A percentile compares a stretch with the other conserved stretches of the same genome.
phyloP scores from a whole-genome alignment of 352 stramenopile species.

The Pythium rhizo-oryzae region DNA sequence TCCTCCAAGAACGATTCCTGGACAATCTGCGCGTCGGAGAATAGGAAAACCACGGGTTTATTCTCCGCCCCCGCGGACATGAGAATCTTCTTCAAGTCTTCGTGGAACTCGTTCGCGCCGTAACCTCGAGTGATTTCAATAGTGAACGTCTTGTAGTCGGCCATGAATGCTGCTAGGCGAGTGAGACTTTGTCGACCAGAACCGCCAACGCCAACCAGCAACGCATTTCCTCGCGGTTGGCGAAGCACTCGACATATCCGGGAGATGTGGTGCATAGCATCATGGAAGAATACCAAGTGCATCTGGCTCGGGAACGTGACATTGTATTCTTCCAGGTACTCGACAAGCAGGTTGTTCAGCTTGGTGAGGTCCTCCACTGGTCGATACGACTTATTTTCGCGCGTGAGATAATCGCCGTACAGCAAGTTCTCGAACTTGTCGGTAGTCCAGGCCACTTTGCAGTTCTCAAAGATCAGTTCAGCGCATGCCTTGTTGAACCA shows the following conservation, averaged over 20 bases:
- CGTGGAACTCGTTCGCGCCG: conserved; percentile 92
- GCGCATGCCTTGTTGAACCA: conserved; percentile 92
- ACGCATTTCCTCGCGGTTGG: conserved; percentile 93
- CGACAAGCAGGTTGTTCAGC: conserved; percentile 83
- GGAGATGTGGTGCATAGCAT: conserved; percentile 95
- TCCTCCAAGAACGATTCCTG: conserved; percentile 94
- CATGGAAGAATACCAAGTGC: conserved; percentile 97
- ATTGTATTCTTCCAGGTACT: conserved; percentile 93
- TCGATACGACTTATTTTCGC: conserved; percentile 77
- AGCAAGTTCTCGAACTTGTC: conserved; percentile 90
- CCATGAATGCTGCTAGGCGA: conserved; percentile 91
- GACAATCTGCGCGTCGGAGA: conserved; percentile 95
- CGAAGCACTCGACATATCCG: conserved; percentile 93
- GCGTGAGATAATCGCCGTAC: conserved; percentile 92
- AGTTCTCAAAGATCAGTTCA: conserved; percentile 70
- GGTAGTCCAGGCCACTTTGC: conserved; percentile 59
- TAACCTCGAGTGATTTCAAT: conserved; percentile 97
- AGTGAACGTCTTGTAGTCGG: conserved; percentile 92
- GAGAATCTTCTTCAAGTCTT: conserved; percentile 95
- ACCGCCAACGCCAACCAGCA: conserved; percentile 94
- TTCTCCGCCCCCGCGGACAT: conserved; percentile 85
- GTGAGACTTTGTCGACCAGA: conserved; percentile 93
- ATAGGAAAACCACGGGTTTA: conserved; percentile 92
- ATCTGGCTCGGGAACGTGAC: conserved; percentile 91
- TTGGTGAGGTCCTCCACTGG: conserved; percentile 66